These are phyloP conservation scores for Podaxis carcinomalis DNA, from an alignment of 768 basidiomycete genomes.

Conservation along the genomic window DNA sequence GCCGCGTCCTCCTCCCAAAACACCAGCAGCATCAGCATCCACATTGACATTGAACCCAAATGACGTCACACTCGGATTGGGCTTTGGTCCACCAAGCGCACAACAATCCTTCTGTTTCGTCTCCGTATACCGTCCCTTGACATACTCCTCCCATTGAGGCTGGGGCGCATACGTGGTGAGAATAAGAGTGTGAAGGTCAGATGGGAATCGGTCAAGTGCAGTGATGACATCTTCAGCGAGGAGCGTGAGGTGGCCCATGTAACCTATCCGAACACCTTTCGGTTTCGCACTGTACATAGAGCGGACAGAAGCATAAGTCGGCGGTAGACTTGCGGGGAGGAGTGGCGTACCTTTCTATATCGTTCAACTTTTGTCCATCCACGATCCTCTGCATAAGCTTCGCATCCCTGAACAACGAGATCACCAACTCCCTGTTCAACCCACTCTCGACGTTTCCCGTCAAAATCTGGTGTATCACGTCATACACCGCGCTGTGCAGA, in stretches of 20 bases:
- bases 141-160: slow-evolving; percentile 85
- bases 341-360: slow-evolving; percentile 57
- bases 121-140: slow-evolving; percentile 79
- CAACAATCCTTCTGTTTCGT: slow-evolving; percentile 79
- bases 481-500: slow-evolving; percentile 93
- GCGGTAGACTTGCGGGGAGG: background rate
- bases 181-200: slow-evolving; percentile 56
- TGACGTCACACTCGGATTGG: slow-evolving; percentile 38
- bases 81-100: slow-evolving; percentile 84
- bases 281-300: slow-evolving; percentile 50
- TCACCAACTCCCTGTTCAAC: slow-evolving; percentile 77
- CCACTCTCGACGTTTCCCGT: slow-evolving; percentile 83
- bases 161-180: slow-evolving; percentile 70
- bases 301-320: background rate
- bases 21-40: background rate
- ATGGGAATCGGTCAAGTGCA: slow-evolving; percentile 83
- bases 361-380: slow-evolving; percentile 79
- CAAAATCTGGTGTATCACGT: slow-evolving; percentile 91
- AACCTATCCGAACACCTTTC: slow-evolving; percentile 79
- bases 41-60: slow-evolving; percentile 7
- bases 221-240: slow-evolving; percentile 94
- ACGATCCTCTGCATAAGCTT: slow-evolving; percentile 81
- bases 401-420: slow-evolving; percentile 85
- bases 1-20: slow-evolving; percentile 11
- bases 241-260: slow-evolving; percentile 95